Base-by-base conservation (phyloP, 331 rosid species). In the Phaseolus coccineus region DNA sequence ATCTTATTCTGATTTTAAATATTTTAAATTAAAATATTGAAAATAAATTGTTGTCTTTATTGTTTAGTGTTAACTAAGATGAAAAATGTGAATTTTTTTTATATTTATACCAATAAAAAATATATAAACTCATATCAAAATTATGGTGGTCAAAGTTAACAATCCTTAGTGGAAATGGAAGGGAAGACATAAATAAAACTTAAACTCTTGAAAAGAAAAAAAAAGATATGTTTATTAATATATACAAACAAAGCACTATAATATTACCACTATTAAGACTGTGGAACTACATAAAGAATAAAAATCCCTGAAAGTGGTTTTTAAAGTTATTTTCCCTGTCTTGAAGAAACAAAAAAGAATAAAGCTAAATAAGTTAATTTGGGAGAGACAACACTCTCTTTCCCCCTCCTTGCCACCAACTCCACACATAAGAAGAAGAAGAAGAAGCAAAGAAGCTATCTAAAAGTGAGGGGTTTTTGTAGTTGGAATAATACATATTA, bases 361-460 rank as follows among this genome's bases (percentile, higher is more conserved):
- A 76, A 85, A 77, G 77, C 77, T 77, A 55, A 69, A 48, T 13
- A 74, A 73, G 74, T 76, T 83, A 74, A 77, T 22, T 71, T 55
- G 52, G 86, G 82, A 80, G 62, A 79, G 83, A 81, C 82, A 61
- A 77, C 22, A 19, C 31, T 25, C 78, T 9, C 8, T 73, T 74
- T 85, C 72, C 30, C 48, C 65, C 55, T 64, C 40, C 58, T 48
- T 48, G 24, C 47, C 47, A 47, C 33, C 42, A 24, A 44, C 59
- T 55, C 80, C 76, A 61, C 37, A 64, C 0, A 73, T 40, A 51
- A 84, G 84, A 75, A 81, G 78, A 31, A 83, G 81, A 37, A 39
- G 44, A 40, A 42, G 47, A 9, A 42, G 13, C 46, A 80, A 75
- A 53, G 48, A 76, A 76, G 62, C 30, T 67, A 72, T 64, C 74